These are phyloP conservation scores for Triangularia verruculosa DNA, from an alignment of 2,329 filamentous ascomycete species.

Conservation along the genomic window DNA sequence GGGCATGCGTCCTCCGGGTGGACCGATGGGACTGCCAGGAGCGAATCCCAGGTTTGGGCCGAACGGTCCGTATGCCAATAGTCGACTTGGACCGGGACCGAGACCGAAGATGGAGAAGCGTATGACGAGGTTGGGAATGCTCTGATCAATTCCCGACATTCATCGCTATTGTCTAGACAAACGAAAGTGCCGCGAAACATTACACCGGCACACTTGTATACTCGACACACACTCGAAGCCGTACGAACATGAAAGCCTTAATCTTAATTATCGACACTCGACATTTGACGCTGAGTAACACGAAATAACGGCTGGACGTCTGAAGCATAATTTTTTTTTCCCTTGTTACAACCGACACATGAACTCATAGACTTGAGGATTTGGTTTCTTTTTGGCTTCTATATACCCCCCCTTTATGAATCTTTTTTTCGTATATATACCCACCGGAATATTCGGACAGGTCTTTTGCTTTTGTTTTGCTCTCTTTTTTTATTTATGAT, in stretches of 20 bases:
- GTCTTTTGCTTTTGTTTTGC: background rate
- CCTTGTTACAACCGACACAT: background rate
- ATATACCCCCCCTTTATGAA: conserved; percentile 22
- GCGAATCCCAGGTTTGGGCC: conserved; percentile 27
- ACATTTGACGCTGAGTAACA: conserved; percentile 1
- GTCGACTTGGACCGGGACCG: conserved; percentile 36
- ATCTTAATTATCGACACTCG: conserved; percentile 1
- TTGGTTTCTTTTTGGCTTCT: conserved; percentile 10
- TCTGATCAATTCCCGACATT: conserved; percentile 34
- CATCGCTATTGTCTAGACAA: background rate
- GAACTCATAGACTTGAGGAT: conserved; percentile 16
- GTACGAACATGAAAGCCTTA: background rate
- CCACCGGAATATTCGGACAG: background rate
- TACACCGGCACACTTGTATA: background rate
- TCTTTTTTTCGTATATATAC: background rate
- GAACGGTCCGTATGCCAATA: conserved; percentile 15
- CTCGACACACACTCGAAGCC: background rate
- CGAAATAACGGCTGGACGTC: conserved; percentile 6
- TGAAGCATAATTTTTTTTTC: background rate
- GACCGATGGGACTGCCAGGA: conserved; percentile 16
- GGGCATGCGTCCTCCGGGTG: too few species aligned
- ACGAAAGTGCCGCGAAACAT: background rate
- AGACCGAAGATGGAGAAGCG: conserved; percentile 59
- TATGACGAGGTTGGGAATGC: conserved; percentile 59
- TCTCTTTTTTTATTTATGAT: conserved; percentile 5